These are phyloP conservation scores for Hyphopichia wangnamkhiaoensis DNA, from an alignment of 1,139 yeast genomes.

Conservation along the genomic window DNA sequence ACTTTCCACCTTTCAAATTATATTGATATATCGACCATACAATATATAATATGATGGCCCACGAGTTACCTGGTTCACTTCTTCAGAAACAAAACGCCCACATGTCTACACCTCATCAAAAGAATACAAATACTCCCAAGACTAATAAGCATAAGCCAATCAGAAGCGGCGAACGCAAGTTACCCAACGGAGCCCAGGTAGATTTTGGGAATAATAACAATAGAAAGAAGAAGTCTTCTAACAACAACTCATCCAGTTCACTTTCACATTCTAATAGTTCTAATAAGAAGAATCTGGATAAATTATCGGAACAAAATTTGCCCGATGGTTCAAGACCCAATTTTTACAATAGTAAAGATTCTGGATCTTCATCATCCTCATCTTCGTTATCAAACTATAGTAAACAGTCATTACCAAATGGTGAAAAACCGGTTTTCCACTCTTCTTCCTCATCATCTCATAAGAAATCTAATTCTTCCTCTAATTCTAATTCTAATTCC, in stretches of 20 bases:
- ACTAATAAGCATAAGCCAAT: slow-evolving; percentile 19
- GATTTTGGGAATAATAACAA: slow-evolving; percentile 37
- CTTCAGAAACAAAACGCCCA: slow-evolving; percentile 8
- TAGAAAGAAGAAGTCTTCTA: slow-evolving; percentile 15
- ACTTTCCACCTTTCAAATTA: too few species aligned
- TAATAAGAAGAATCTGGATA: neutral
- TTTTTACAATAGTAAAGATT: slow-evolving; percentile 11
- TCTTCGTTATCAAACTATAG: neutral
- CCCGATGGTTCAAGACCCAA: slow-evolving; percentile 17
- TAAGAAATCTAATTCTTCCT: slow-evolving; percentile 3
- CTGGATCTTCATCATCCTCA: slow-evolving; percentile 1
- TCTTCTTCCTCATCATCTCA: slow-evolving; percentile 5
- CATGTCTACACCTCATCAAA: slow-evolving; percentile 1
- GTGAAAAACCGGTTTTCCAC: slow-evolving; percentile 34
- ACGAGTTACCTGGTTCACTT: slow-evolving; percentile 33
- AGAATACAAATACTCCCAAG: slow-evolving; percentile 8
- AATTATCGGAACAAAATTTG: slow-evolving; percentile 7
- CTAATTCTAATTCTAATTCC: too few species aligned
- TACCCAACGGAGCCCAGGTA: slow-evolving; percentile 47
- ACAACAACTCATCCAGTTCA: slow-evolving; percentile 11
- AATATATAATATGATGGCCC: slow-evolving; percentile 38
- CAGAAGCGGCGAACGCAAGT: slow-evolving; percentile 23
- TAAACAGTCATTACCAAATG: slow-evolving; percentile 28
- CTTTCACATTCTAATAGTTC: too few species aligned
- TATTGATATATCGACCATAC: too few species aligned